Conservation (phyloP, 192 early-diverging fungal species). For the Coemansia sp. region DNA sequence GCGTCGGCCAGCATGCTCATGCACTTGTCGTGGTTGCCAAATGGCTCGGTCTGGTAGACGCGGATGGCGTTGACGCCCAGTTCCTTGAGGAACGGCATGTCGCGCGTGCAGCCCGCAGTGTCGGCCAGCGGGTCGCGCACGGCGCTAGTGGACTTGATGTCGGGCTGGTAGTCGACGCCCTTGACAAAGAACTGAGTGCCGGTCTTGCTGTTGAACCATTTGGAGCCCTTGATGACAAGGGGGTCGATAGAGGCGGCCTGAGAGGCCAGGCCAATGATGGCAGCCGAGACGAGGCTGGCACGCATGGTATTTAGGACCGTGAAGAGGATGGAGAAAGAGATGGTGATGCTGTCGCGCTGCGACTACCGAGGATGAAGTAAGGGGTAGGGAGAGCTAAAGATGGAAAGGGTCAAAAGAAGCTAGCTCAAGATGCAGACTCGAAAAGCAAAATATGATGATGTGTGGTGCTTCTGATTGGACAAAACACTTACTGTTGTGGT, state of each 20-base stretch:
- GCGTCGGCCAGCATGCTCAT: slow-evolving; percentile 63
- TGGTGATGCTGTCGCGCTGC: background rate
- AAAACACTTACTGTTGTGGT: too few species aligned
- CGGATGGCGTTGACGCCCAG: slow-evolving; percentile 69
- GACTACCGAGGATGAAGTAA: background rate
- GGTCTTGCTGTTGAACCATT: slow-evolving; percentile 68
- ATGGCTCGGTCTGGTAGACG: slow-evolving; percentile 66
- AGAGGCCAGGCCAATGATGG: slow-evolving; percentile 32
- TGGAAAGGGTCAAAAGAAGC: background rate
- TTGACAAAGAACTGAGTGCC: slow-evolving; percentile 75
- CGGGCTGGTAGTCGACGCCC: slow-evolving; percentile 73
- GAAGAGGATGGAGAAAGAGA: background rate
- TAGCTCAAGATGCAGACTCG: background rate
- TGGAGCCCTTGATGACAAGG: slow-evolving; percentile 64
- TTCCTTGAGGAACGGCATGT: slow-evolving; percentile 62
- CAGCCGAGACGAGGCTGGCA: slow-evolving; percentile 20
- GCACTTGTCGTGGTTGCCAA: slow-evolving; percentile 64
- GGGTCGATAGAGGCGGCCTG: slow-evolving; percentile 56
- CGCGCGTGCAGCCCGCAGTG: slow-evolving; percentile 57
- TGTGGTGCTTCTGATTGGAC: background rate
- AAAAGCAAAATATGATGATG: background rate
- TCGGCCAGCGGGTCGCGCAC: slow-evolving; percentile 64
- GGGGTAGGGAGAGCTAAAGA: background rate
- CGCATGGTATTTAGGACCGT: slow-evolving; percentile 42
- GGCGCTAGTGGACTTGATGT: slow-evolving; percentile 31